phyloP scores from a whole-genome alignment of 371 early-diverging fungal genomes.

The Mortierella sp. region DNA sequence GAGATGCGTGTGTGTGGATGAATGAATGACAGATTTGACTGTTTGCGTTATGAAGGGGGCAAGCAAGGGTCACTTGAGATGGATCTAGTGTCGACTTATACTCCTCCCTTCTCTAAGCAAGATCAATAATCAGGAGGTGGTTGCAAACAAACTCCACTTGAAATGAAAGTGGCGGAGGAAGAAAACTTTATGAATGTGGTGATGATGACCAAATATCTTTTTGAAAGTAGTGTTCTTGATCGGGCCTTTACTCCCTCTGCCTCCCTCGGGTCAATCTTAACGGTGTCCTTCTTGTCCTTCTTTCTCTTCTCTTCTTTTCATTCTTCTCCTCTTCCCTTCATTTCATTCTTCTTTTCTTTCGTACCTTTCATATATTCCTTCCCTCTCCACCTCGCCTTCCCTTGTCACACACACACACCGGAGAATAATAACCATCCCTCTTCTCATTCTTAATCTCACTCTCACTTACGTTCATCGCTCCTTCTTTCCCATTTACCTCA shows the following conservation, averaged over 20 bases:
- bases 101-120: too few species aligned
- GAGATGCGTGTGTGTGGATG: background rate
- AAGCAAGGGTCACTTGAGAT: too few species aligned
- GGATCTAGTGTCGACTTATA: too few species aligned
- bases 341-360: background rate
- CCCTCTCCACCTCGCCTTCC: background rate
- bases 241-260: too few species aligned
- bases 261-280: background rate
- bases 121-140: too few species aligned
- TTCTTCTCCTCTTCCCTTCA: background rate
- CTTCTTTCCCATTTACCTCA: background rate
- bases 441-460: background rate
- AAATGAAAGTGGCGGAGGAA: too few species aligned
- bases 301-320: background rate
- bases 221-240: background rate
- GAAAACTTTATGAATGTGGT: too few species aligned
- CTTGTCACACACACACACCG: conserved; percentile 2
- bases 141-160: too few species aligned
- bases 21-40: too few species aligned
- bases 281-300: background rate
- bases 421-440: conserved; percentile 8
- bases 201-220: background rate
- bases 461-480: background rate
- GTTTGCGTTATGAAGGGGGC: too few species aligned
- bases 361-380: background rate